These are phyloP conservation scores for Pseudogymnoascus sp. DNA, from an alignment of 2,329 filamentous ascomycete genomes.

Conservation along the genomic window DNA sequence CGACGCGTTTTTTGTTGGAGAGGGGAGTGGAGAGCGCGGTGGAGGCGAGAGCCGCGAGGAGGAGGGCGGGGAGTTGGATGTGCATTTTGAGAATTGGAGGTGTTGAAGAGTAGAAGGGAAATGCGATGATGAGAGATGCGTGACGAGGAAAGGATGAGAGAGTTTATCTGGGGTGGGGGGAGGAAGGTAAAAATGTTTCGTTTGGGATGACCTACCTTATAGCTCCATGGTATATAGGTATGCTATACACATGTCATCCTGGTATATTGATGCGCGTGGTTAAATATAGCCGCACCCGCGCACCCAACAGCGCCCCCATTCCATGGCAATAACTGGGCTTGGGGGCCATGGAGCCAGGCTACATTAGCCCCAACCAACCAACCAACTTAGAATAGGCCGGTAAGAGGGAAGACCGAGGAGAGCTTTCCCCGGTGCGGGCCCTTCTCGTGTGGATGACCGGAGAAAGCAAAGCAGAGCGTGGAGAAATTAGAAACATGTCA, in stretches of 20 bases:
- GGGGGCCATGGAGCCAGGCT: background rate
- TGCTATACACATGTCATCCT: background rate
- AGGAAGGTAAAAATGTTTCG: background rate
- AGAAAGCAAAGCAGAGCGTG: background rate
- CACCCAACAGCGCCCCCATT: background rate
- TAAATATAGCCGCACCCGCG: background rate
- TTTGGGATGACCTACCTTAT: background rate
- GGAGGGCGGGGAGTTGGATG: background rate
- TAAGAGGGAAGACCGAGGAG: background rate
- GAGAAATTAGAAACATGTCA: background rate
- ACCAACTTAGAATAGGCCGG: background rate
- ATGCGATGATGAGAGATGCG: background rate
- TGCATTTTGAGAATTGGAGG: background rate
- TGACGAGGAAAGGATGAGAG: background rate
- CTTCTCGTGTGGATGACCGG: background rate
- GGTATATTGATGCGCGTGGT: background rate
- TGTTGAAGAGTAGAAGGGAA: background rate
- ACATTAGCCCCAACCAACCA: background rate
- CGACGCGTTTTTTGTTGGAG: background rate
- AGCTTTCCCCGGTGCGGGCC: background rate
- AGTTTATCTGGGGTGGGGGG: background rate
- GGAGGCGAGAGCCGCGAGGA: background rate
- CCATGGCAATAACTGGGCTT: background rate
- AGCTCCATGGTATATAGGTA: background rate
- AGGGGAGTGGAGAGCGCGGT: background rate